phyloP scores from a whole-genome alignment of 441 rosid species.

The Croton laevigatus region DNA sequence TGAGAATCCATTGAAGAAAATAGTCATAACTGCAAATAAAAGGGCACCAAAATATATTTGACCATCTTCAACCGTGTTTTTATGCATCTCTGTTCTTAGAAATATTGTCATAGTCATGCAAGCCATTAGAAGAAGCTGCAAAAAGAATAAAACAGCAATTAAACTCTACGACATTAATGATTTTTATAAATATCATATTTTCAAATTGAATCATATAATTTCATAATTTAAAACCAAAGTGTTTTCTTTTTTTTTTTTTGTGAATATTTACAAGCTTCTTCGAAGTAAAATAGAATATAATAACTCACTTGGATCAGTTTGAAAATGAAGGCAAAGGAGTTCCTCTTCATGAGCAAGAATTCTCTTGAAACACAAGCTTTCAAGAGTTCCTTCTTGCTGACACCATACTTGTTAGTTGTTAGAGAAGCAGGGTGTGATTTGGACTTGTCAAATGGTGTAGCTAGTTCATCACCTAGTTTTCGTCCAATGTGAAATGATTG shows the following conservation, averaged over 20 bases:
- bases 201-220: not conserved
- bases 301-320: conserved; percentile 48
- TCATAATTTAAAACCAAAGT: not conserved
- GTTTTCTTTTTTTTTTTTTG: too few relatives aligned
- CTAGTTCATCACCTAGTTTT: conserved; percentile 52
- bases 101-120: conserved; percentile 49
- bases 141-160: not conserved
- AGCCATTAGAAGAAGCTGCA: conserved; percentile 46
- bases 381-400: conserved; percentile 47
- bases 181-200: not conserved
- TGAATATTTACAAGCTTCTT: not conserved
- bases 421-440: conserved; percentile 68
- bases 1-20: conserved; percentile 62
- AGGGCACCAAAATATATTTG: conserved; percentile 53
- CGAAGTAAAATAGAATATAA: not conserved
- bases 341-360: conserved; percentile 70
- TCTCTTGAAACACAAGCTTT: conserved; percentile 67
- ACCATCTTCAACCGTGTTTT: conserved; percentile 44
- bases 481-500: conserved; percentile 61
- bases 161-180: not conserved
- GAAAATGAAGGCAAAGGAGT: conserved; percentile 73
- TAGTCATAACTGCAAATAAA: conserved; percentile 45
- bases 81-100: conserved; percentile 55
- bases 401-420: conserved; percentile 53
- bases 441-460: conserved; percentile 50